Evolutionary conservation across 129 eudicot genomes (phyloP).

Genomic region (Lactuca sativa): DNA sequence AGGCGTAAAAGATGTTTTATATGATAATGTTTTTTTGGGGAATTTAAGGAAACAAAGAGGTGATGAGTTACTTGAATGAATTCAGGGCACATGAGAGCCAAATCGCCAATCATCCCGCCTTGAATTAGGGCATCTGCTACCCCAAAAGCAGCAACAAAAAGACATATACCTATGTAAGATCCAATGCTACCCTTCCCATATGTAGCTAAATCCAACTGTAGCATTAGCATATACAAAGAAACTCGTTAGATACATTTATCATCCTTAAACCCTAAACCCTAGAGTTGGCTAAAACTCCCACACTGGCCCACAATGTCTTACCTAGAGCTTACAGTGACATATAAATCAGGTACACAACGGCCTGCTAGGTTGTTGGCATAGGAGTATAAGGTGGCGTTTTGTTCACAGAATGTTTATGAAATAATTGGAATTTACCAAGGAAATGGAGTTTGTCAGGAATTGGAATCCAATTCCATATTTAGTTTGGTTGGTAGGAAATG

Average conservation of each 20-base stretch:
- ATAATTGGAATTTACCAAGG: too few relatives aligned
- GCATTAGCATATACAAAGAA: not conserved
- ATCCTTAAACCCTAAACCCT: not conserved
- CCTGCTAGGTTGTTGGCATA: not conserved
- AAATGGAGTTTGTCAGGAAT: too few relatives aligned
- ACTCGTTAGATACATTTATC: not conserved
- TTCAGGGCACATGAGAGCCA: conserved; percentile 78
- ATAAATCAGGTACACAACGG: not conserved
- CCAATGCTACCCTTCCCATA: conserved; percentile 65
- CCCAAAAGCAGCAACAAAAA: conserved; percentile 64
- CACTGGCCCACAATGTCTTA: not conserved
- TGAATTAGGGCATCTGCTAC: conserved; percentile 75
- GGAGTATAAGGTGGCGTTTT: too few relatives aligned
- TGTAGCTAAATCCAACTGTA: conserved; percentile 60
- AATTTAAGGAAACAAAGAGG: not conserved
- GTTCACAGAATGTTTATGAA: too few relatives aligned
- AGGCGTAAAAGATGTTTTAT: not conserved
- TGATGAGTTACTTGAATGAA: conserved; percentile 54
- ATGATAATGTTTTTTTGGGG: conserved; percentile 1
- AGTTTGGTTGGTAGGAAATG: too few relatives aligned
- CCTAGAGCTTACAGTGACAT: not conserved
- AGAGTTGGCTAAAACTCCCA: too few relatives aligned
- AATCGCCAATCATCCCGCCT: conserved; percentile 82
- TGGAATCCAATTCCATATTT: too few relatives aligned
- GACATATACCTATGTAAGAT: conserved; percentile 54